Conservation (phyloP, 305 asterid genomes). For the Caryopteris hybrid region DNA sequence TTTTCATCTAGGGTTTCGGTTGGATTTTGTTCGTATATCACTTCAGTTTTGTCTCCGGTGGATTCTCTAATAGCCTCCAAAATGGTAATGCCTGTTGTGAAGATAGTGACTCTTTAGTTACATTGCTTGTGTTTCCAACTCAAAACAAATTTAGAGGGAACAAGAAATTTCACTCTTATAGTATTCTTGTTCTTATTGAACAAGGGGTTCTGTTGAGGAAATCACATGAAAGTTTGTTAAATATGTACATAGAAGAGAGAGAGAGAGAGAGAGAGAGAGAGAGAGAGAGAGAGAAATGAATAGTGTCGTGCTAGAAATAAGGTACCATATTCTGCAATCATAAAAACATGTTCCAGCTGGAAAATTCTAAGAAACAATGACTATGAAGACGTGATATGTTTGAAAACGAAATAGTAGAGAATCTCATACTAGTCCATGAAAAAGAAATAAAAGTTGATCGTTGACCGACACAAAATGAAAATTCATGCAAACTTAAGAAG, state of each 20-base stretch:
- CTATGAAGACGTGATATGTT: slow-evolving; percentile 5
- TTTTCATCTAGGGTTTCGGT: slow-evolving; percentile 29
- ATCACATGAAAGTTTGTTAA: too few relatives aligned
- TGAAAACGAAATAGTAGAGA: neutral
- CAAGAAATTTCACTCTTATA: too few relatives aligned
- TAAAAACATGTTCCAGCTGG: slow-evolving; percentile 5
- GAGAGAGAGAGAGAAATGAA: neutral
- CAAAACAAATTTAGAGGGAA: too few relatives aligned
- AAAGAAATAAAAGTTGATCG: neutral
- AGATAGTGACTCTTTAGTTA: neutral
- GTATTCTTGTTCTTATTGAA: too few relatives aligned
- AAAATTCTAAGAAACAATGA: slow-evolving; percentile 5
- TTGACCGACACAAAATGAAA: neutral
- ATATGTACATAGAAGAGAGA: neutral
- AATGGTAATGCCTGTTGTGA: slow-evolving; percentile 59
- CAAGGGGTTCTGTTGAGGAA: too few relatives aligned
- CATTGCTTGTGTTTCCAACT: neutral
- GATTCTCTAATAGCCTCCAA: slow-evolving; percentile 69
- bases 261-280: neutral
- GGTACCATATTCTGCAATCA: slow-evolving; percentile 17
- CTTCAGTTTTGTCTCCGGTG: slow-evolving; percentile 48
- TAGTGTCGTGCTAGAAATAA: slow-evolving; percentile 1
- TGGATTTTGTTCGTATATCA: slow-evolving; percentile 55
- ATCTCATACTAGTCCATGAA: neutral
- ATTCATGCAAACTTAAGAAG: neutral